These are phyloP conservation scores for Aspergillus melleus DNA, from an alignment of 2,329 filamentous ascomycete species.

Conservation along the genomic window DNA sequence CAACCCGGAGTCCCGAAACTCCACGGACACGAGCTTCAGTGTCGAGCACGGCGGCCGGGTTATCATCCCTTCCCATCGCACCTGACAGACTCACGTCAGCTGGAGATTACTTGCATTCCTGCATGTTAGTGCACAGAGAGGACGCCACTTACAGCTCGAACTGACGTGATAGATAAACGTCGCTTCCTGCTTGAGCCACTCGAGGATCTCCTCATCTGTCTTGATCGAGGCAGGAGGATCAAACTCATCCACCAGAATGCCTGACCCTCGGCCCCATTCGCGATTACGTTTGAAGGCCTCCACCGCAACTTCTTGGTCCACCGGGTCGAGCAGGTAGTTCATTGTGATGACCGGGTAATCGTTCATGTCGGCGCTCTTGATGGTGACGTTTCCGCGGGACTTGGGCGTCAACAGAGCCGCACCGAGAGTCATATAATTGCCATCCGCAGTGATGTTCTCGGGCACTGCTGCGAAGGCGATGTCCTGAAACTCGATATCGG, in stretches of 20 bases:
- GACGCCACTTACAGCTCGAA: neutral
- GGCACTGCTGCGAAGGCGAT: conserved; percentile 7
- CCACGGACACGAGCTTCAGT: no score
- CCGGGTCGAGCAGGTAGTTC: conserved; percentile 9
- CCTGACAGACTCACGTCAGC: neutral
- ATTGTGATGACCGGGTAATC: conserved; percentile 13
- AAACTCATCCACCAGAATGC: neutral
- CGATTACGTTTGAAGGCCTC: conserved; percentile 16
- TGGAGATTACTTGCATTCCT: neutral
- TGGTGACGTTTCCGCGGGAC: conserved; percentile 24
- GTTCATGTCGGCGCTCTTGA: conserved; percentile 6
- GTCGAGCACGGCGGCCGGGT: no score
- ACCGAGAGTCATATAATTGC: conserved; percentile 11
- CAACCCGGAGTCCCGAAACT: neutral
- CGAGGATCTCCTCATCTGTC: conserved; percentile 3
- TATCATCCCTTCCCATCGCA: neutral
- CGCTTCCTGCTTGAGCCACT: neutral
- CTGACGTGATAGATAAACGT: neutral
- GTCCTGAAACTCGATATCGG: neutral
- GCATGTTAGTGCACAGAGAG: neutral
- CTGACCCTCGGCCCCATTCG: neutral
- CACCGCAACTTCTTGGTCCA: conserved; percentile 15
- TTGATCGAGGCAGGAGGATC: neutral
- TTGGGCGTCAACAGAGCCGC: conserved; percentile 24
- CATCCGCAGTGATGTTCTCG: conserved; percentile 10